Evolutionary conservation across 768 basidiomycete species (phyloP), one percentile per base, ranked within the genome.

Genomic region (Russula olivacea): DNA sequence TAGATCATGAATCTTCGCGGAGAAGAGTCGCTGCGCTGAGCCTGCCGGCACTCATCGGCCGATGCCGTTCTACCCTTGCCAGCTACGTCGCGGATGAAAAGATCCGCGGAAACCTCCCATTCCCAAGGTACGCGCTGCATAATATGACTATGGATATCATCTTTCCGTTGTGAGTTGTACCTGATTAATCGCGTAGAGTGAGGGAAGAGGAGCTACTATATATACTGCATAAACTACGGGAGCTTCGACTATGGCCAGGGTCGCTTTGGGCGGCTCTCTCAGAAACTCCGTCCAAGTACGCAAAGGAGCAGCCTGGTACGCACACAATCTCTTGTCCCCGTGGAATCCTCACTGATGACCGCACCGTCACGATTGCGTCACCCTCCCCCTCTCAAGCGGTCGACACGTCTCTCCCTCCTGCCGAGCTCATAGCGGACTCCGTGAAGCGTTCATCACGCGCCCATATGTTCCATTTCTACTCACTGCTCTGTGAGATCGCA

Each of bases 171-270:
- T 34, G 54, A 7, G 38, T 6, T 40, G 6, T 14, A 40, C 38
- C n/a, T 48, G 43, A 61, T 51, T 40, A 36, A 0, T 47, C n/a
- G 23, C 25, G 4, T 61, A 94, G 94, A 59, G 83, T 85, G 0
- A 81, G 92, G 28, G 93, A 98, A 73, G 93, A 96, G 68, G 96
- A 98, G 68, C 71, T 98, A 15, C 72, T 95, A 1, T 96, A 94
- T 70, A 81, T 93, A 30, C 75, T 98, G 14, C 83, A 83, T 47
- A 90, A 91, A 65, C 76, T 98, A n/a, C 76, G 84, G 14, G 80
- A 81, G 40, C 75, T 94, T 23, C 79, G 79, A n/a, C 74, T 97
- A 11, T 89, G 84, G 83, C 77, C 85, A 14, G 89, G 89, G 2
- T 84, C 85, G 2, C 73, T 93, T 9, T 90, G 87, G 87, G 88